Evolutionary conservation across 352 stramenopile genomes (phyloP).

Genomic region (Globisporangium recalcitrans): DNA sequence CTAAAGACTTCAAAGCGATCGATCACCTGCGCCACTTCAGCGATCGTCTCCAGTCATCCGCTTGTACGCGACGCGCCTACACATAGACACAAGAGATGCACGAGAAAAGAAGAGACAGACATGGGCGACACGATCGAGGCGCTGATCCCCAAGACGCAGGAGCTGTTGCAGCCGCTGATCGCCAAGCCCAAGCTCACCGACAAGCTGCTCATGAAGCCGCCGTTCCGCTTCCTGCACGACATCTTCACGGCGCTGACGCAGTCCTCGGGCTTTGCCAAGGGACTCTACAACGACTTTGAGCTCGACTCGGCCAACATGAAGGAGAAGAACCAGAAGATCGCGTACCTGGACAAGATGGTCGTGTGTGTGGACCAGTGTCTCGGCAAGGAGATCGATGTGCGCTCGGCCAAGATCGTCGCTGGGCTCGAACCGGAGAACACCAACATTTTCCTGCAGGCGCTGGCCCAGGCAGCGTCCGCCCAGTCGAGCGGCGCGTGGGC

Average conservation of each 20-base stretch:
- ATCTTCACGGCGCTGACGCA: conserved; percentile 87
- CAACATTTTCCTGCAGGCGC: conserved; percentile 69
- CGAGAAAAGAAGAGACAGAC: not conserved
- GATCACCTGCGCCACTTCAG: not conserved
- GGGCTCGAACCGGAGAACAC: conserved; percentile 83
- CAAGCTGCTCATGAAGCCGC: conserved; percentile 94
- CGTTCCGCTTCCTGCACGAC: conserved; percentile 96
- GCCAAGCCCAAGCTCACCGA: conserved; percentile 92
- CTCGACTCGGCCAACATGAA: conserved; percentile 80
- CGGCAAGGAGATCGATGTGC: conserved; percentile 65
- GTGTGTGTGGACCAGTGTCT: conserved; percentile 62
- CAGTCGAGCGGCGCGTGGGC: conserved; percentile 52
- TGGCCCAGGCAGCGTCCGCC: conserved; percentile 56
- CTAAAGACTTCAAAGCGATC: not conserved
- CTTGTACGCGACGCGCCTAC: not conserved
- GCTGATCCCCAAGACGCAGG: conserved; percentile 75
- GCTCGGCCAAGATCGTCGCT: conserved; percentile 82
- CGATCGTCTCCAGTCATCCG: not conserved
- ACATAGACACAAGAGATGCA: not conserved
- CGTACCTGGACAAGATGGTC: conserved; percentile 87
- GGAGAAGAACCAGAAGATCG: conserved; percentile 81
- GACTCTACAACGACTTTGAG: conserved; percentile 79
- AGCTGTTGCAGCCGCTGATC: conserved; percentile 86
- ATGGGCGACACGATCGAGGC: conserved; percentile 62
- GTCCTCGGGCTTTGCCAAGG: conserved; percentile 83